These are phyloP conservation scores for Taiozyma onychis DNA, from an alignment of 1,139 yeast genomes.

Conservation along the genomic window DNA sequence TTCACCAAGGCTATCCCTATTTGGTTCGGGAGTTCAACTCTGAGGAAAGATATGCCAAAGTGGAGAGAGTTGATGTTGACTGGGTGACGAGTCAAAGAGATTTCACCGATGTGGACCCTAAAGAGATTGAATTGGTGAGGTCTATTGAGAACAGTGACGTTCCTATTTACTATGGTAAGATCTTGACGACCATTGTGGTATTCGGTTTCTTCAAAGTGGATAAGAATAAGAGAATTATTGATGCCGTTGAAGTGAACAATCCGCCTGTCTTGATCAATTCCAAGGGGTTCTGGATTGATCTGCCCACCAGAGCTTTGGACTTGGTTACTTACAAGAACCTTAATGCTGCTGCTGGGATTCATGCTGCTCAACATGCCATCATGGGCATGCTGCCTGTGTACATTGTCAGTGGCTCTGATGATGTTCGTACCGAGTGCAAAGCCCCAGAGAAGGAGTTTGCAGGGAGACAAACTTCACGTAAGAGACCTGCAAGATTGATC, in stretches of 20 bases:
- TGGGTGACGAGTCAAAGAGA: slow-evolving; percentile 93
- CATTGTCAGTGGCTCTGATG: slow-evolving; percentile 60
- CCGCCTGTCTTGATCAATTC: slow-evolving; percentile 70
- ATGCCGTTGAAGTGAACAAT: slow-evolving; percentile 86
- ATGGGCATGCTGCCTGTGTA: slow-evolving; percentile 72
- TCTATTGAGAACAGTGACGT: slow-evolving; percentile 48
- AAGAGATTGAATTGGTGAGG: slow-evolving; percentile 60
- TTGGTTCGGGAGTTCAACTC: slow-evolving; percentile 78
- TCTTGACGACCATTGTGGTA: slow-evolving; percentile 66
- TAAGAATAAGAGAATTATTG: slow-evolving; percentile 68
- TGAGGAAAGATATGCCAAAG: slow-evolving; percentile 72
- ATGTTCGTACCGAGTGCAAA: slow-evolving; percentile 86
- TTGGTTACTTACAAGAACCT: slow-evolving; percentile 50
- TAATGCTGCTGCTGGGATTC: slow-evolving; percentile 86
- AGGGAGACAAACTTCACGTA: slow-evolving; percentile 55
- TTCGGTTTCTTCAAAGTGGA: slow-evolving; percentile 92
- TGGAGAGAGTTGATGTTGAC: slow-evolving; percentile 82
- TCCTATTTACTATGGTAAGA: slow-evolving; percentile 71
- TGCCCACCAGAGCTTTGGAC: slow-evolving; percentile 61
- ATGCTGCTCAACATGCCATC: slow-evolving; percentile 90
- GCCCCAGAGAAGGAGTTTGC: slow-evolving; percentile 96
- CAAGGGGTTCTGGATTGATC: slow-evolving; percentile 89
- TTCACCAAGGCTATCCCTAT: slow-evolving; percentile 91
- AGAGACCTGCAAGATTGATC: slow-evolving; percentile 79
- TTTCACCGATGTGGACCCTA: slow-evolving; percentile 87